These are phyloP conservation scores for Fusarium setosum DNA, from an alignment of 2,329 filamentous ascomycete genomes.

Conservation along the genomic window DNA sequence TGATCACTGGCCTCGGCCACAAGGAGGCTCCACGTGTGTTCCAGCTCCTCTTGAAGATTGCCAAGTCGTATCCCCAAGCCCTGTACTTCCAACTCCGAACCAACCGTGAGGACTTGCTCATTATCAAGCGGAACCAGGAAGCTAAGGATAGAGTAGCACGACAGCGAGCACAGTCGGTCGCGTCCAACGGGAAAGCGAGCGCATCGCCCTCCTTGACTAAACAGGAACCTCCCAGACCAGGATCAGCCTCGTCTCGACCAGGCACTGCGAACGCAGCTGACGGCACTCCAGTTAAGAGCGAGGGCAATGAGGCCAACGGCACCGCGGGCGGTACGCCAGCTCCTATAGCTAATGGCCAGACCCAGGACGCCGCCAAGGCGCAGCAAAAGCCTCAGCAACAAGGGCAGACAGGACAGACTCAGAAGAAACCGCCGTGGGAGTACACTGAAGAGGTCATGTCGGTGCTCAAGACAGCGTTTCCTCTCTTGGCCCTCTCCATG, in stretches of 20 bases:
- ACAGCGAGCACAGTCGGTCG: conserved; percentile 59
- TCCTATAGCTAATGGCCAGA: conserved; percentile 41
- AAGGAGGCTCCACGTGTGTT: conserved; percentile 91
- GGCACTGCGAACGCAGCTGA: conserved; percentile 62
- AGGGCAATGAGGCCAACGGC: conserved; percentile 52
- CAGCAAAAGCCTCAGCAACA: conserved; percentile 31
- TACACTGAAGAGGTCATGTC: conserved; percentile 96
- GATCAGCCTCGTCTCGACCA: conserved; percentile 57
- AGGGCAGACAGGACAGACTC: conserved; percentile 44
- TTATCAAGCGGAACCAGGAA: conserved; percentile 90
- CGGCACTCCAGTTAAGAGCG: conserved; percentile 56
- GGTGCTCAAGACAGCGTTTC: conserved; percentile 96
- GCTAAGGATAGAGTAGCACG: conserved; percentile 73
- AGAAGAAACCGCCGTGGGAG: conserved; percentile 91
- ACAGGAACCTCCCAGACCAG: conserved; percentile 58
- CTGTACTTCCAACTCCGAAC: conserved; percentile 96
- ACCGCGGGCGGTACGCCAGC: conserved; percentile 40
- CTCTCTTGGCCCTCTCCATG: conserved; percentile 95
- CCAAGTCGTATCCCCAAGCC: conserved; percentile 94
- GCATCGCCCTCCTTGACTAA: conserved; percentile 64
- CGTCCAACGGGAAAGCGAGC: conserved; percentile 57
- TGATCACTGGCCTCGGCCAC: conserved; percentile 90
- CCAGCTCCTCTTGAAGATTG: conserved; percentile 89
- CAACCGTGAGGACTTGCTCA: conserved; percentile 91
- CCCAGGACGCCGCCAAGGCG: conserved; percentile 38